Percentiles rank a stretch among this genome's conserved stretches.
These are phyloP conservation scores for Solanum raphanifolium DNA, from an alignment of 257 asterid species.

Conservation along the genomic window DNA sequence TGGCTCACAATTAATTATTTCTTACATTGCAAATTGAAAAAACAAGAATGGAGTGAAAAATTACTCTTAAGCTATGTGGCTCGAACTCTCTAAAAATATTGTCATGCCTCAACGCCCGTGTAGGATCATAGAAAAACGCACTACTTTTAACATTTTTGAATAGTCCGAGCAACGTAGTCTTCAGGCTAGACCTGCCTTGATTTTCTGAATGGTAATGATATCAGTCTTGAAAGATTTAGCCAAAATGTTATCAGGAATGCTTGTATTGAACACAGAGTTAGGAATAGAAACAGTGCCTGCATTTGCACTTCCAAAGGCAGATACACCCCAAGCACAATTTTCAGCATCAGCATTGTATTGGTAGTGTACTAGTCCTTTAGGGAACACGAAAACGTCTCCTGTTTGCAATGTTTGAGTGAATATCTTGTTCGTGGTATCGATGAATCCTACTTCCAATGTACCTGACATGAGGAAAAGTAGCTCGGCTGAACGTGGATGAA, in stretches of 20 bases:
- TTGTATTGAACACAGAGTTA: slow-evolving; percentile 20
- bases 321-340: slow-evolving; percentile 28
- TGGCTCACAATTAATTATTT: neutral
- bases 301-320: slow-evolving; percentile 45
- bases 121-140: neutral
- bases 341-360: slow-evolving; percentile 36
- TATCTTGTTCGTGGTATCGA: slow-evolving; percentile 31
- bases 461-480: slow-evolving; percentile 39
- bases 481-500: slow-evolving; percentile 51
- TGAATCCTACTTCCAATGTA: slow-evolving; percentile 39
- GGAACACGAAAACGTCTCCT: slow-evolving; percentile 38
- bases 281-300: slow-evolving; percentile 41
- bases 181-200: slow-evolving; percentile 31
- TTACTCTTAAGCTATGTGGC: neutral
- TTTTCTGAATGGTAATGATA: slow-evolving; percentile 35
- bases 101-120: neutral
- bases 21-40: neutral
- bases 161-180: neutral
- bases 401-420: slow-evolving; percentile 30
- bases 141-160: neutral
- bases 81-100: neutral
- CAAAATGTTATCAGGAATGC: slow-evolving; percentile 29
- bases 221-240: slow-evolving; percentile 47
- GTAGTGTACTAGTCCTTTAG: slow-evolving; percentile 40
- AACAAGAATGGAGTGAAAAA: neutral